Evolutionary conservation across 2,329 filamentous ascomycete species (phyloP).

Genomic region (Cladosporium sp.): DNA sequence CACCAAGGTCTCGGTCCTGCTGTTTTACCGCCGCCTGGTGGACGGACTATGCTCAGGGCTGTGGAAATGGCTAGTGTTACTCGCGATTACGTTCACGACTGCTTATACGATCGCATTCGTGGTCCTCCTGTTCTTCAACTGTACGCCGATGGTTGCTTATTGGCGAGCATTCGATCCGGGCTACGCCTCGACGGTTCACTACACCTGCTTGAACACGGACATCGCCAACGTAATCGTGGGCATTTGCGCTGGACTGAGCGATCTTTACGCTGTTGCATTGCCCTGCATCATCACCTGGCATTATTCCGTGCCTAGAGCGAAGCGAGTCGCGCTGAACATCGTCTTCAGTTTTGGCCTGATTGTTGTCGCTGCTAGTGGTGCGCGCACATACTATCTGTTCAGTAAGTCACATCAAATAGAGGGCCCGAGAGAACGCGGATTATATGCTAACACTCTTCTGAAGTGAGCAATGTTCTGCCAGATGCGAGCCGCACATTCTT

Average conservation of each 20-base stretch:
- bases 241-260: slow-evolving; percentile 41
- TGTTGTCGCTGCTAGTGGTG: slow-evolving; percentile 38
- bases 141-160: slow-evolving; percentile 41
- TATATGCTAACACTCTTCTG: neutral
- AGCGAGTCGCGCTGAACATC: slow-evolving; percentile 47
- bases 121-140: slow-evolving; percentile 39
- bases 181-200: slow-evolving; percentile 35
- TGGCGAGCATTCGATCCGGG: slow-evolving; percentile 40
- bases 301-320: slow-evolving; percentile 42
- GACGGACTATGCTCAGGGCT: slow-evolving; percentile 34
- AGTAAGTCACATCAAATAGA: neutral
- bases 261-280: slow-evolving; percentile 43
- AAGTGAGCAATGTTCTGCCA: neutral
- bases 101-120: slow-evolving; percentile 42
- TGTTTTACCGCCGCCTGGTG: slow-evolving; percentile 46
- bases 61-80: slow-evolving; percentile 41
- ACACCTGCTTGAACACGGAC: slow-evolving; percentile 41
- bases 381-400: slow-evolving; percentile 40
- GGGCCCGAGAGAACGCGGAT: no score
- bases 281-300: slow-evolving; percentile 48
- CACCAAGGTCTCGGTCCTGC: slow-evolving; percentile 34
- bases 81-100: slow-evolving; percentile 40
- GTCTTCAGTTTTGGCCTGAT: slow-evolving; percentile 47
- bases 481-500: slow-evolving; percentile 39
- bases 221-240: slow-evolving; percentile 40